A percentile compares a stretch with the other conserved stretches of the same genome.
phyloP scores from a whole-genome alignment of 2,329 filamentous ascomycete species.

The Rutstroemia sp. region DNA sequence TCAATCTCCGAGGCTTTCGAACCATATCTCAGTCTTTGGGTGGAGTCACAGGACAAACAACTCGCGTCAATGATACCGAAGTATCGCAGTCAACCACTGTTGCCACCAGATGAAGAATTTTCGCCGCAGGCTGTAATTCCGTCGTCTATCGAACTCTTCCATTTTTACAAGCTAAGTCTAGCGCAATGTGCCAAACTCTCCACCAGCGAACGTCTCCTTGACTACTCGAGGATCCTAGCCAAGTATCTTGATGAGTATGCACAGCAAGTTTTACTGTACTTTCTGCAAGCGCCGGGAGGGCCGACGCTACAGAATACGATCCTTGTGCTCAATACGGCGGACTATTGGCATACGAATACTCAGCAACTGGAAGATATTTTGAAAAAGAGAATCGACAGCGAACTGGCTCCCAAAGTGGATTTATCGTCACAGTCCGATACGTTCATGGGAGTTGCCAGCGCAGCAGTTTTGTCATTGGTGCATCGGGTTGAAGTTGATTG shows the following conservation, averaged over 20 bases:
- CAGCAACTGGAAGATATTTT: conserved; percentile 93
- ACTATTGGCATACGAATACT: conserved; percentile 93
- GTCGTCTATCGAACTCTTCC: conserved; percentile 93
- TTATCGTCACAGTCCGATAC: conserved; percentile 88
- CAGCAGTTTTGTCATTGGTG: conserved; percentile 76
- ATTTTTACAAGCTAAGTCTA: conserved; percentile 88
- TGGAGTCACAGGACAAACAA: conserved; percentile 90
- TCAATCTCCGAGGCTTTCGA: conserved; percentile 96
- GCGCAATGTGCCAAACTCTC: conserved; percentile 95
- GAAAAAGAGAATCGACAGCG: conserved; percentile 78
- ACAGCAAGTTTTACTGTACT: conserved; percentile 78
- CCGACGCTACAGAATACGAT: conserved; percentile 67
- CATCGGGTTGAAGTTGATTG: conserved; percentile 74
- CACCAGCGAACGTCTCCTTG: conserved; percentile 77
- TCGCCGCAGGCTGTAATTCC: conserved; percentile 81
- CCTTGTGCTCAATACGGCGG: conserved; percentile 88
- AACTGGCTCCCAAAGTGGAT: conserved; percentile 70
- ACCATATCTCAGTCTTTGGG: conserved; percentile 93
- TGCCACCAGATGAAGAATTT: conserved; percentile 85
- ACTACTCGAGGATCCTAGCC: conserved; percentile 76
- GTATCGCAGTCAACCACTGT: conserved; percentile 75
- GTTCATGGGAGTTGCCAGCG: conserved; percentile 90
- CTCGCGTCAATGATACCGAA: conserved; percentile 77
- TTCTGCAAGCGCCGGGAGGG: conserved; percentile 44
- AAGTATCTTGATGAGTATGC: conserved; percentile 95